Conservation (phyloP, 805 yeast genomes). For the Tetrapisispora pingtungensis region DNA sequence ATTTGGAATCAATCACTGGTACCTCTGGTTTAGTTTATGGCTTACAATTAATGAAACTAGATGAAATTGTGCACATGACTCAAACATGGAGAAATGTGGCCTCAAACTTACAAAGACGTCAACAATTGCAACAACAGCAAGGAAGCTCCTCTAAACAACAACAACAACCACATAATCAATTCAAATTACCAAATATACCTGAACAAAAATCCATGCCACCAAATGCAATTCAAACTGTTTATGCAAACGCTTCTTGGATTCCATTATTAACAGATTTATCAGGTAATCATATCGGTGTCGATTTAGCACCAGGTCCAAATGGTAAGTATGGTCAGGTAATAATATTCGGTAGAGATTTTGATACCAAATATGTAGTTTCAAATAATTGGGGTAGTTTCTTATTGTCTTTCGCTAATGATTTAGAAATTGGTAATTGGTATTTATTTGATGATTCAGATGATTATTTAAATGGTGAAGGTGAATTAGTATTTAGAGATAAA, state of each 20-base stretch:
- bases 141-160: conserved; percentile 6
- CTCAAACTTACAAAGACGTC: conserved; percentile 29
- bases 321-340: conserved; percentile 90
- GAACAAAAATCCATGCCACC: conserved; percentile 68
- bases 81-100: conserved; percentile 77
- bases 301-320: conserved; percentile 67
- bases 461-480: conserved; percentile 63
- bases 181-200: conserved; percentile 36
- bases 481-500: conserved; percentile 58
- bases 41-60: conserved; percentile 66
- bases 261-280: conserved; percentile 81
- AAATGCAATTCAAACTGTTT: conserved; percentile 57
- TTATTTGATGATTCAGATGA: conserved; percentile 60
- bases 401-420: conserved; percentile 71
- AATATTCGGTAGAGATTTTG: conserved; percentile 88
- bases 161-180: conserved; percentile 20
- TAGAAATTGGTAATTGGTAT: conserved; percentile 73
- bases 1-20: conserved; percentile 60
- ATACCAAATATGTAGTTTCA: conserved; percentile 78
- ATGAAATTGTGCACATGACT: conserved; percentile 71
- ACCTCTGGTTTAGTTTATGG: conserved; percentile 72
- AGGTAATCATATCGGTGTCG: conserved; percentile 89
- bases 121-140: conserved; percentile 15
- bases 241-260: conserved; percentile 88
- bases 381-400: conserved; percentile 85